Evolutionary conservation across 768 basidiomycete genomes (phyloP).

Genomic region (Xerocomellus intermedius): DNA sequence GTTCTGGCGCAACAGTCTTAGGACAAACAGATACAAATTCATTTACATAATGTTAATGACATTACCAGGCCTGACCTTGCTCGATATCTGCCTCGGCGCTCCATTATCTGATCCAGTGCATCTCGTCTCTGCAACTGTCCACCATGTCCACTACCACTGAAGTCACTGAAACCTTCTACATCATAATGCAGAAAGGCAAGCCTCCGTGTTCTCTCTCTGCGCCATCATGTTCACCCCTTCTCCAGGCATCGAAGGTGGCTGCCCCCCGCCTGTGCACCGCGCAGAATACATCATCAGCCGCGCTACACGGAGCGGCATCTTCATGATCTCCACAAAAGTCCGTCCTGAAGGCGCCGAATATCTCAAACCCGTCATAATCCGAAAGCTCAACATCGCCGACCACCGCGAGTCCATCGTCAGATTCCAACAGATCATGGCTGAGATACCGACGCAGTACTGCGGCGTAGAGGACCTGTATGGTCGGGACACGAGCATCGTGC

Average conservation of each 20-base stretch:
- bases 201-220: not conserved
- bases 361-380: slow-evolving; percentile 41
- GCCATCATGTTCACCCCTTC: not conserved
- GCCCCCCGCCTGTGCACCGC: slow-evolving; percentile 60
- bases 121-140: not conserved
- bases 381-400: slow-evolving; percentile 40
- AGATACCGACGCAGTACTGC: slow-evolving; percentile 36
- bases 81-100: no score
- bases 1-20: no score
- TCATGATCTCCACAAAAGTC: slow-evolving; percentile 47
- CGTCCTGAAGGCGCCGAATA: slow-evolving; percentile 46
- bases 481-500: slow-evolving; percentile 60
- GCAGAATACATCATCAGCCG: slow-evolving; percentile 54
- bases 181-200: slow-evolving; percentile 8
- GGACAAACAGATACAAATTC: no score
- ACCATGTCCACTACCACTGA: slow-evolving; percentile 1
- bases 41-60: no score
- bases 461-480: slow-evolving; percentile 74
- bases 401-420: slow-evolving; percentile 21
- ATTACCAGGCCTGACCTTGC: no score
- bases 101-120: no score
- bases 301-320: slow-evolving; percentile 29
- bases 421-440: slow-evolving; percentile 58
- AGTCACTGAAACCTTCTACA: not conserved
- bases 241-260: slow-evolving; percentile 48